Evolutionary conservation across 495 filamentous ascomycete species (phyloP).

Genomic region (Neurospora discreta): DNA sequence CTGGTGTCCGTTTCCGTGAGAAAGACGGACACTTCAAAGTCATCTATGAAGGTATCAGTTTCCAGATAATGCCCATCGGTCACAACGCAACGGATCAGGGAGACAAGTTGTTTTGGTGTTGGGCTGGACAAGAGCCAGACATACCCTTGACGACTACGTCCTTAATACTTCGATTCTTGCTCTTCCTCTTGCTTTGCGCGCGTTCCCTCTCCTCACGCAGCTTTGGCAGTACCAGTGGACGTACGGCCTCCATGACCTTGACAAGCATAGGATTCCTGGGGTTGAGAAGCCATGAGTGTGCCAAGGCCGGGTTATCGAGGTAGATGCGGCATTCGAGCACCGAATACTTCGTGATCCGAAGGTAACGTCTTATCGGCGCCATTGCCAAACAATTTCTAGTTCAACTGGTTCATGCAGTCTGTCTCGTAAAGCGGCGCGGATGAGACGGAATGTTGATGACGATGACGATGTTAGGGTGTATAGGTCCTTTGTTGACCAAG

Average conservation of each 20-base stretch:
- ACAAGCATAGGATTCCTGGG: constrained; percentile 61
- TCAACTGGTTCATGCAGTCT: background rate
- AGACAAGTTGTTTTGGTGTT: background rate
- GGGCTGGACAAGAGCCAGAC: constrained; percentile 1
- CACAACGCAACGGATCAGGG: background rate
- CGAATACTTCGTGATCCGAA: constrained; percentile 76
- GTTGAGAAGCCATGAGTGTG: constrained; percentile 70
- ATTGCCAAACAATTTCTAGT: constrained; percentile 27
- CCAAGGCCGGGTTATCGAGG: constrained; percentile 76
- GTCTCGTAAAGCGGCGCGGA: no score
- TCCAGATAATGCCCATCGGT: background rate
- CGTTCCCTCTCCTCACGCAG: constrained; percentile 76
- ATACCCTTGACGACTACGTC: constrained; percentile 77
- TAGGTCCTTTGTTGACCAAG: background rate
- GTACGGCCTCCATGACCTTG: constrained; percentile 69
- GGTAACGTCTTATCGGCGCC: constrained; percentile 74
- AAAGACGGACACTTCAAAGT: constrained; percentile 91
- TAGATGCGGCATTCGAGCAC: constrained; percentile 94
- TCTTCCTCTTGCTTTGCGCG: constrained; percentile 43
- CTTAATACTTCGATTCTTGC: constrained; percentile 65
- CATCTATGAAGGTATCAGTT: constrained; percentile 45
- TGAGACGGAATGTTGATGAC: background rate
- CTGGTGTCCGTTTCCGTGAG: constrained; percentile 79
- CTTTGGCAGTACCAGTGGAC: constrained; percentile 79
- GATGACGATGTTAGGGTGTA: no score